Conservation (phyloP, 2,329 filamentous ascomycete genomes). For the Diplodia corticola region DNA sequence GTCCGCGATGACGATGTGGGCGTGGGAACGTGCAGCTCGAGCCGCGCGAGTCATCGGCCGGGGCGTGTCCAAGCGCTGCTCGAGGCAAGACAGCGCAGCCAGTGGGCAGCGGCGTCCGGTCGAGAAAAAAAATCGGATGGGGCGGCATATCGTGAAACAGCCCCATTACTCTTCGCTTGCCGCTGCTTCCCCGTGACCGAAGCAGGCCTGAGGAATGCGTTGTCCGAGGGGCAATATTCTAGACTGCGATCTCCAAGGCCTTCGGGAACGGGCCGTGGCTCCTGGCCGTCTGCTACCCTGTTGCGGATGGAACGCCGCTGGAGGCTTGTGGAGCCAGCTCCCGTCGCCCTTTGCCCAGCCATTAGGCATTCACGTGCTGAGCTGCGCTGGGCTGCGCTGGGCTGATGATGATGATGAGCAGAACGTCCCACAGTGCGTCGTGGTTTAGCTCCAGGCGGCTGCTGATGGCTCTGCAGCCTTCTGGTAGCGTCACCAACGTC, state of each 20-base stretch:
- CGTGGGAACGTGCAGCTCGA: constrained; percentile 4
- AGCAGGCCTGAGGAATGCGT: not conserved
- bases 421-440: too few relatives aligned
- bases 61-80: not conserved
- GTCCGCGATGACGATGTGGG: not conserved
- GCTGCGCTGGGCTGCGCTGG: too few relatives aligned
- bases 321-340: not conserved
- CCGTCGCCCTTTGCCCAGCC: not conserved
- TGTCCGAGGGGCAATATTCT: not conserved
- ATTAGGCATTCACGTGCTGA: not conserved
- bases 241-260: constrained; percentile 4
- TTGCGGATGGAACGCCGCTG: constrained; percentile 11
- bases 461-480: not conserved
- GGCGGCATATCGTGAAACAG: constrained; percentile 14
- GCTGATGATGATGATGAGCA: too few relatives aligned
- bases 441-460: too few relatives aligned
- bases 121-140: not conserved
- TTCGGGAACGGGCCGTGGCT: constrained; percentile 12
- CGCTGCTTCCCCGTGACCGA: not conserved
- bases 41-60: constrained; percentile 6
- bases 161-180: not conserved
- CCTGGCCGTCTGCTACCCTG: not conserved
- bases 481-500: not conserved
- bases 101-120: not conserved
- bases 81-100: not conserved